phyloP scores from a whole-genome alignment of 1,284 basidiomycete species.

The Ganoderma multipileum region DNA sequence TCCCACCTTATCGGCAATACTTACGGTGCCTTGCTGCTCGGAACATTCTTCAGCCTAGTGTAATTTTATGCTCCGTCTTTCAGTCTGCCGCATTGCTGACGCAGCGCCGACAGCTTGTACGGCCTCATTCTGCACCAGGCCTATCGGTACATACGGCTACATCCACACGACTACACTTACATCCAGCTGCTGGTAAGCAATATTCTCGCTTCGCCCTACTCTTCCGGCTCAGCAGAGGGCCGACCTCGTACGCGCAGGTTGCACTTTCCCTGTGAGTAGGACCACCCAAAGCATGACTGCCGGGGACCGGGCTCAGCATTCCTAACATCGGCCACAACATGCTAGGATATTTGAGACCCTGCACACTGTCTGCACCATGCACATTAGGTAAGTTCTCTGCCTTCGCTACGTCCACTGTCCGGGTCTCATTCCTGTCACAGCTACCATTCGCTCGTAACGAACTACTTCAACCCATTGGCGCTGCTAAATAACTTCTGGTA shows the following conservation, averaged over 20 bases:
- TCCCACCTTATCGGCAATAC: background rate
- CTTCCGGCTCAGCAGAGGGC: background rate
- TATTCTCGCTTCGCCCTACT: background rate
- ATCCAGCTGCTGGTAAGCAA: background rate
- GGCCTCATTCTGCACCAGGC: background rate
- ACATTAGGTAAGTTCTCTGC: background rate
- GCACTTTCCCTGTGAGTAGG: background rate
- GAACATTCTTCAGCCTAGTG: conserved; percentile 3
- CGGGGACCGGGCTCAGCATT: background rate
- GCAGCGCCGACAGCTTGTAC: background rate
- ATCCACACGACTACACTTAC: background rate
- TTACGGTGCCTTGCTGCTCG: background rate
- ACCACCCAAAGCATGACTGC: background rate
- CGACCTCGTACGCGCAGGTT: background rate
- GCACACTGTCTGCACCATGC: background rate
- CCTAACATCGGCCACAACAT: background rate
- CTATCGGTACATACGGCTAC: conserved; percentile 6
- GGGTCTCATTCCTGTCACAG: background rate
- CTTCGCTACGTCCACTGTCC: background rate
- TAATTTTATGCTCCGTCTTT: background rate
- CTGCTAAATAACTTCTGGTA: background rate
- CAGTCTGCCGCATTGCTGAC: background rate
- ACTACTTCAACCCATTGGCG: background rate
- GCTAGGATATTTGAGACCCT: background rate
- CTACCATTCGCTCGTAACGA: background rate